Base-by-base conservation (phyloP, 768 basidiomycete genomes). In the Boletales sp. region DNA sequence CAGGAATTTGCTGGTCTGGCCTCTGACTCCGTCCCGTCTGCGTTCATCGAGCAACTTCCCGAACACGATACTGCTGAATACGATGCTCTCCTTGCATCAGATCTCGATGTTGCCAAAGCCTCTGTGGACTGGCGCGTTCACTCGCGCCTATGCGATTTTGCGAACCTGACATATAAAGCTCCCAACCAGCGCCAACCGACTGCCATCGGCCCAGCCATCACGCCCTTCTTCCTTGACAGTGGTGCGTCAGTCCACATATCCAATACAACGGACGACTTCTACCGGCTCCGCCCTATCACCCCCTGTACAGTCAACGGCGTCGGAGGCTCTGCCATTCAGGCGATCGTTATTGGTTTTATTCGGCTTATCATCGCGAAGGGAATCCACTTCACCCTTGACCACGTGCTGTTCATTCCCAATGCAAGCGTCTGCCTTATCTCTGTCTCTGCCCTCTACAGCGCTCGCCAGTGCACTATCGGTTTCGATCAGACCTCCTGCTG, bases 361-460 rank as follows among this genome's bases (percentile, higher is more conserved):
- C 18, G 24, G 13, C 36, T 55, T 1, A 19, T 47, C 15, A 18
- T 55, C 4, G 42, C 46, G 0, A 51, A 52, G n/a, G 50, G 50
- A 0, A 45, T 50, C 13, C 43, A 48, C 9, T 18, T 65, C 17
- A 51, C 36, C 0, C 49, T 67, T 1, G 6, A 52, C 4, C 32
- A 63, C 37, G 54, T 55, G 2, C 56, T 65, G 0, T 63, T 55
- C 34, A 53, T 64, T 8, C 66, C 66, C 29, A 49, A 51, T 5
- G 54, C 61, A 1, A 54, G 59, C 11, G 57, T 68, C 5, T 40
- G 43, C 14, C 60, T 66, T 3, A 49, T 69, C 4, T 69, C 63
- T 5, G 51, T 69, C 3, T 49, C 54, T 9, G 4, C 48, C 2
- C 45, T 70, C 1, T 51, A 62, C 11, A 39, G 30, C 2, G 44